phyloP scores from a whole-genome alignment of 2,329 filamentous ascomycete genomes.

The Alternaria viburni region DNA sequence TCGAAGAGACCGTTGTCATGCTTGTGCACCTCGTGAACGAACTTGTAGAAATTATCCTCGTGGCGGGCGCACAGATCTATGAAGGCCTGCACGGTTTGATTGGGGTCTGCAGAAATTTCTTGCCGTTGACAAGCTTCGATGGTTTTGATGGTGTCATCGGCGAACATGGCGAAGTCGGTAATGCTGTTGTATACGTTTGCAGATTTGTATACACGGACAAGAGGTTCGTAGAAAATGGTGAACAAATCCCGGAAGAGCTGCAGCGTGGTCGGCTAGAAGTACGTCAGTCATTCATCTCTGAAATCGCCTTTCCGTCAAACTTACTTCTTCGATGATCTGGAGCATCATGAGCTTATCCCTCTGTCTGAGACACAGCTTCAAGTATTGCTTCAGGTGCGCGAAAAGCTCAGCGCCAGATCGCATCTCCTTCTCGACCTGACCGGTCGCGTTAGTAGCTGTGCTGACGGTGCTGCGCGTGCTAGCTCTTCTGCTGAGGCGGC shows the following conservation, averaged over 20 bases:
- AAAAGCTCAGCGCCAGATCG: constrained; percentile 90
- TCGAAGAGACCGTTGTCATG: constrained; percentile 97
- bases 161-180: constrained; percentile 91
- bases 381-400: constrained; percentile 89
- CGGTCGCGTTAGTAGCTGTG: constrained; percentile 30
- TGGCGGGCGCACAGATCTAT: constrained; percentile 96
- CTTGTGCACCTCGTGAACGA: constrained; percentile 95
- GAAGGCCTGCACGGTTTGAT: constrained; percentile 97
- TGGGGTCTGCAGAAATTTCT: constrained; percentile 92
- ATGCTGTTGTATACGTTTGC: constrained; percentile 98
- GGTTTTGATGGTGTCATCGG: constrained; percentile 89
- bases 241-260: constrained; percentile 95
- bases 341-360: constrained; percentile 98
- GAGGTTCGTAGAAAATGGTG: constrained; percentile 97
- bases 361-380: constrained; percentile 90
- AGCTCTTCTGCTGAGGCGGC: constrained; percentile 39
- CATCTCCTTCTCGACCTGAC: constrained; percentile 77
- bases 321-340: constrained; percentile 82
- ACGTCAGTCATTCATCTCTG: constrained; percentile 21
- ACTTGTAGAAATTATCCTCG: constrained; percentile 98
- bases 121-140: constrained; percentile 71
- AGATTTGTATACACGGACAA: constrained; percentile 97
- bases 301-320: constrained; percentile 4
- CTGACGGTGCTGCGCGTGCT: constrained; percentile 43
- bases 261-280: constrained; percentile 77